Evolutionary conservation across 2,329 filamentous ascomycete species (phyloP), one percentile per base, ranked within the genome.

Genomic region (Claviceps sp.): DNA sequence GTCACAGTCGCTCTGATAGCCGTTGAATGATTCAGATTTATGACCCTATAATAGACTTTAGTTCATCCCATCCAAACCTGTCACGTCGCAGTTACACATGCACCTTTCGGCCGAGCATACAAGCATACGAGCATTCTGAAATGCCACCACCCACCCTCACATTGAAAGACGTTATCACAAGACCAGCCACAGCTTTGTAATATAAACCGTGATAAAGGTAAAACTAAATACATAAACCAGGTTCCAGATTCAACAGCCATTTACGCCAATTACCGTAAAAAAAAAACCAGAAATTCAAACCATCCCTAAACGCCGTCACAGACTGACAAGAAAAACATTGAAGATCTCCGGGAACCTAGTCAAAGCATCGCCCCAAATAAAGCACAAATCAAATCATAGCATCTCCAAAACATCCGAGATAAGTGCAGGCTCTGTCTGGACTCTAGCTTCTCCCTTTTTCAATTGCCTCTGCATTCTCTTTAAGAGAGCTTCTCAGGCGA

Each of bases 241-340:
- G 17, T 37, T 29, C 37, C 11, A 47, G 14, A 36, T 36, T 8
- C 9, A 56, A 57, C 56, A 62, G 60, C 61, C 59, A 59, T 59
- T 57, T 63, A 60, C 65, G 65, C 65, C 65, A 59, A 46, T 59
- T 61, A 54, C 58, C 56, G 49, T 52, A 4, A 22, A 37, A 37
- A 8, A 7, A 36, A 11, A 7, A 50, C 9, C 26, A 29, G 8
- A n/a, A 61, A 61, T 20, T 39, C 49, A 52, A 14, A 56, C 59
- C 60, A 58, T 57, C 57, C 62, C 57, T 57, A 62, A 67, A 67
- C 64, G 64, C 64, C 64, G 59, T 58, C 62, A 61, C 48, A 62
- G 58, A 43, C 56, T 26, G 57, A 61, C 57, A 53, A 54, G n/a
- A 57, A 57, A 53, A 60, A 58, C 54, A 49, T 17, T 47, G 49